A percentile compares a stretch with the other conserved stretches of the same genome.
Evolutionary conservation across 148 eudicot species (phyloP).

Genomic region (Camellia lanceoleosa): DNA sequence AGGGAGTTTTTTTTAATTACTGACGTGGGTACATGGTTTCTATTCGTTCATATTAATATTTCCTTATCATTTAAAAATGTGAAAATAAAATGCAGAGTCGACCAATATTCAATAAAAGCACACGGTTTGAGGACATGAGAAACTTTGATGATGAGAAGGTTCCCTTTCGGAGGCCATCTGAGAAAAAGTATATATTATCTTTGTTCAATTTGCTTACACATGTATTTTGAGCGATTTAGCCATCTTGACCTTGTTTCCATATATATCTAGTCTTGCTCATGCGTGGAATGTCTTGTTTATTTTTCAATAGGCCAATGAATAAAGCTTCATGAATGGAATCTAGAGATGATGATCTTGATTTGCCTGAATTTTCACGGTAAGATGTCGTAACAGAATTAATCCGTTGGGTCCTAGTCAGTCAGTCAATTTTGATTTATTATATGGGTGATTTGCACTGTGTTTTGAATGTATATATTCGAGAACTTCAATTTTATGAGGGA

Average conservation of each 20-base stretch:
- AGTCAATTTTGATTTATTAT: too few relatives aligned
- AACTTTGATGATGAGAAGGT: slow-evolving; percentile 75
- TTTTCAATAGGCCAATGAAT: slow-evolving; percentile 53
- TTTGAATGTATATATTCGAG: slow-evolving; percentile 9
- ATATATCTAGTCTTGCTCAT: neutral
- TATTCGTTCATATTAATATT: neutral
- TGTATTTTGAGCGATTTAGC: neutral
- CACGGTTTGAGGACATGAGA: slow-evolving; percentile 95
- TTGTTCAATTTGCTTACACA: neutral
- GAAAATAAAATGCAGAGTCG: slow-evolving; percentile 61
- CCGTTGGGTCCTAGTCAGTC: neutral
- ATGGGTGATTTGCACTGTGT: neutral
- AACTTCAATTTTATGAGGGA: slow-evolving; percentile 4
- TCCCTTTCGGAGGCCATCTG: slow-evolving; percentile 58
- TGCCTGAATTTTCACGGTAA: slow-evolving; percentile 66
- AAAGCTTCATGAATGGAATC: slow-evolving; percentile 65
- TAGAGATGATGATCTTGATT: slow-evolving; percentile 75
- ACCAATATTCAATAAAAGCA: slow-evolving; percentile 94
- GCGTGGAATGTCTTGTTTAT: neutral
- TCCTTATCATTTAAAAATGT: slow-evolving; percentile 10
- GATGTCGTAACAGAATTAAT: slow-evolving; percentile 17
- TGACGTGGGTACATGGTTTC: neutral
- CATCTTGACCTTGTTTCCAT: neutral
- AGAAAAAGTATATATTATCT: slow-evolving; percentile 44
- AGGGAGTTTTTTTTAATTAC: neutral